These are phyloP conservation scores for Debaryomycetaceae sp. DNA, from an alignment of 1,139 yeast genomes.

Conservation along the genomic window DNA sequence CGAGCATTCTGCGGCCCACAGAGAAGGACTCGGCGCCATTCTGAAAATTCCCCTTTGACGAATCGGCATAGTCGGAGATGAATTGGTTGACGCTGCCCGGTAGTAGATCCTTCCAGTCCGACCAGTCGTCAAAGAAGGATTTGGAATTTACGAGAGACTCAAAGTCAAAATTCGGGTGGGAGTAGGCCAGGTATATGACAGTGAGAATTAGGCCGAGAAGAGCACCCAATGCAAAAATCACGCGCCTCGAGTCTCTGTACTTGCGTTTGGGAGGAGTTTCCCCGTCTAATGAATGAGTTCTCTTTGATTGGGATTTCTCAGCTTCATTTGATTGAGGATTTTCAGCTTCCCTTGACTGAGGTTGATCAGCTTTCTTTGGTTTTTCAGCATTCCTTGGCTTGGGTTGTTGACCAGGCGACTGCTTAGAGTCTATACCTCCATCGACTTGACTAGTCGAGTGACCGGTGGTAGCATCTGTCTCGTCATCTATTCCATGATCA, in stretches of 20 bases:
- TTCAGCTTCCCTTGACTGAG: too few species aligned
- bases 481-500: too few species aligned
- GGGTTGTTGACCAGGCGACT: too few species aligned
- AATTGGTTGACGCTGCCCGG: slow-evolving; percentile 58
- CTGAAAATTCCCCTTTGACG: slow-evolving; percentile 20
- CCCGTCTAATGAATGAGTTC: slow-evolving; percentile 3
- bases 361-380: too few species aligned
- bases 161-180: slow-evolving; percentile 31
- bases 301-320: neutral
- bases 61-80: slow-evolving; percentile 37
- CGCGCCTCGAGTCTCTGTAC: slow-evolving; percentile 30
- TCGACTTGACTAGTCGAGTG: too few species aligned
- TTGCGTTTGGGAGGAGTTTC: too few species aligned
- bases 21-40: slow-evolving; percentile 77
- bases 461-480: too few species aligned
- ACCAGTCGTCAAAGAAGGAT: slow-evolving; percentile 29
- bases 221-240: slow-evolving; percentile 47
- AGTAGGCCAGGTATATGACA: slow-evolving; percentile 47
- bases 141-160: slow-evolving; percentile 50
- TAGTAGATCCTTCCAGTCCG: slow-evolving; percentile 47
- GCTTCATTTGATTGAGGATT: too few species aligned
- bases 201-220: slow-evolving; percentile 60
- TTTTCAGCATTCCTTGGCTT: too few species aligned
- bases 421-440: too few species aligned
- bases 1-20: slow-evolving; percentile 61